Evolutionary conservation across 164 flowering plant genomes (phyloP), one percentile per base, ranked within the genome.

Genomic region (Taxillus chinensis): DNA sequence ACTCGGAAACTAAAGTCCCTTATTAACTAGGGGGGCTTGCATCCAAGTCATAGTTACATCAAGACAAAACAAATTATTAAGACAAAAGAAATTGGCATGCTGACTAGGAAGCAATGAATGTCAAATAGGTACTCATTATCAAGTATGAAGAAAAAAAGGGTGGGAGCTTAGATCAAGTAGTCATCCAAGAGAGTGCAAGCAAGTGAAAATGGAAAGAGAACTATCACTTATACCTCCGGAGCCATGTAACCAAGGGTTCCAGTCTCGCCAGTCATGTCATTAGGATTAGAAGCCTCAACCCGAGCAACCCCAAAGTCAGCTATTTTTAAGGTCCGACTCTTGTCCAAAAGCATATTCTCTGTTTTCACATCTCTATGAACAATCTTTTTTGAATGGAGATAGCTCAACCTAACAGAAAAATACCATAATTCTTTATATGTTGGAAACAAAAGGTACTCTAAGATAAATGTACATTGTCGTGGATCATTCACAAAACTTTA

Each of bases 231-330:
- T 38, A 83, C 87, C 87, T 83, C 87, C 6, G 87, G 87, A 49
- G 87, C 87, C 87, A 83, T 83, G 74, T 83, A 83, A 13, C 87
- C 85, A 16, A 83, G 82, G 41, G 87, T 83, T 68, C 87, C 87
- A 50, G 87, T 83, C 68, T 81, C 87, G 37, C 87, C 87, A 11
- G 87, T 83, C 87, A 83, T 83, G 64, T 83, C 87, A 71, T 68
- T 71, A 17, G 87, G 87, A 68, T 83, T 81, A 57, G 82, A 80
- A 66, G 87, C 87, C 70, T 83, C 87, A 15, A 79, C 71, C 15
- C 87, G 82, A 73, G 87, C 87, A 69, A 83, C 87, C 39, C 87
- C 87, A 70, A 83, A 83, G 61, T 83, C 87, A 13, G 87, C 87
- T 39, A 83, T 83, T 58, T 83, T 83, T 41, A 83, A 55, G 11